These are phyloP conservation scores for Solanum aculeatissimum DNA, from an alignment of 305 asterid genomes.

Conservation along the genomic window DNA sequence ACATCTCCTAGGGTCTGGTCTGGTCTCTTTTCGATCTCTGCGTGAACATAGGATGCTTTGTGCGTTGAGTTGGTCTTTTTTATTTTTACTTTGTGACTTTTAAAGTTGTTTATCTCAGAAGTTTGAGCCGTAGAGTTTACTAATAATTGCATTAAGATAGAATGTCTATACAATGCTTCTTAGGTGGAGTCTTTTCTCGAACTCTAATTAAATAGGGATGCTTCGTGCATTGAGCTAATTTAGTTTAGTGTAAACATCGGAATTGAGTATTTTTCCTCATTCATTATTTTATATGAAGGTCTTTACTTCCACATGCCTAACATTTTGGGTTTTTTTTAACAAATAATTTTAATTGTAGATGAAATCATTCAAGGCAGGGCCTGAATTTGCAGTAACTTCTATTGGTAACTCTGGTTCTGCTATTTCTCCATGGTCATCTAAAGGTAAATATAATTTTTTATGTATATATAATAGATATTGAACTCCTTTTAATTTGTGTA, in stretches of 20 bases:
- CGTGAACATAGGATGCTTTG: neutral
- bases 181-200: neutral
- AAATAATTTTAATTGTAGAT: constrained; percentile 18
- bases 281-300: neutral
- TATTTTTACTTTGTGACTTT: neutral
- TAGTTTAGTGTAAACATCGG: neutral
- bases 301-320: neutral
- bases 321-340: neutral
- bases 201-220: neutral
- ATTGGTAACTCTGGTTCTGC: constrained; percentile 30
- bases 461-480: too few species aligned
- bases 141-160: neutral
- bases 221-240: neutral
- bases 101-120: neutral
- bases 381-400: constrained; percentile 37
- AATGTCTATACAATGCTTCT: neutral
- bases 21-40: rapidly evolving
- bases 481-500: too few species aligned
- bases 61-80: too few species aligned
- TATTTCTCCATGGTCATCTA: constrained; percentile 63
- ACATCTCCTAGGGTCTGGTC: neutral
- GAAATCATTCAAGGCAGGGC: constrained; percentile 45
- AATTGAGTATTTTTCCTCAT: neutral
- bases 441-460: constrained; percentile 28
- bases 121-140: neutral